phyloP scores from a whole-genome alignment of 2,329 filamentous ascomycete species.

The Arthrobotrys sphaeroides region DNA sequence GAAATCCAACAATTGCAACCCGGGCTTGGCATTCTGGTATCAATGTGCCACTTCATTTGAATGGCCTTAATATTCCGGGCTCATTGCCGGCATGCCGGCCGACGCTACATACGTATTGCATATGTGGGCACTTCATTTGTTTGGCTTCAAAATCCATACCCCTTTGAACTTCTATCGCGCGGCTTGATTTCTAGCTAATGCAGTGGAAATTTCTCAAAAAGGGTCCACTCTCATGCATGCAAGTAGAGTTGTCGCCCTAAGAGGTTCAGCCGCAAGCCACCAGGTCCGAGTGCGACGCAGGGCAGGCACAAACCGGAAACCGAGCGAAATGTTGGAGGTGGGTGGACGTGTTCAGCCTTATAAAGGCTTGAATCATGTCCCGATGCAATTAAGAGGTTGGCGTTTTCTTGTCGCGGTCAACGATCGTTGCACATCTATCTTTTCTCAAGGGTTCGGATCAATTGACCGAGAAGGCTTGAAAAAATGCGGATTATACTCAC shows the following conservation, averaged over 20 bases:
- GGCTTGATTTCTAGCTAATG: no score
- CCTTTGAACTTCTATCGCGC: no score
- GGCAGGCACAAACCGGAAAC: not conserved
- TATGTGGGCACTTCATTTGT: no score
- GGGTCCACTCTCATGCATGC: constrained; percentile 11
- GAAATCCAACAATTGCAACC: not conserved
- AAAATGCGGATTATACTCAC: constrained; percentile 23
- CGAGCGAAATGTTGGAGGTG: no score
- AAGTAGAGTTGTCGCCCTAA: not conserved
- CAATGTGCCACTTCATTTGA: no score
- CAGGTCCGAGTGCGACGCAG: not conserved
- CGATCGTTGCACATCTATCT: not conserved
- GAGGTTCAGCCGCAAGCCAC: constrained; percentile 9
- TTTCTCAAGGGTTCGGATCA: not conserved
- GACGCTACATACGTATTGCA: no score
- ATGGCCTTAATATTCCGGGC: no score
- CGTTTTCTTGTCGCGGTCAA: not conserved
- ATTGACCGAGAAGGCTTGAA: not conserved
- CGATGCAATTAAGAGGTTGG: not conserved
- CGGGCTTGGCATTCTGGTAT: no score
- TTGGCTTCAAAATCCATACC: no score
- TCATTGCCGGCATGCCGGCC: no score
- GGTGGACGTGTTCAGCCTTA: not conserved
- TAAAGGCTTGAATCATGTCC: not conserved
- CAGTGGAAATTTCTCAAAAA: not conserved